Conservation (phyloP, 768 basidiomycete species). For the Nevesoporus exiguus region DNA sequence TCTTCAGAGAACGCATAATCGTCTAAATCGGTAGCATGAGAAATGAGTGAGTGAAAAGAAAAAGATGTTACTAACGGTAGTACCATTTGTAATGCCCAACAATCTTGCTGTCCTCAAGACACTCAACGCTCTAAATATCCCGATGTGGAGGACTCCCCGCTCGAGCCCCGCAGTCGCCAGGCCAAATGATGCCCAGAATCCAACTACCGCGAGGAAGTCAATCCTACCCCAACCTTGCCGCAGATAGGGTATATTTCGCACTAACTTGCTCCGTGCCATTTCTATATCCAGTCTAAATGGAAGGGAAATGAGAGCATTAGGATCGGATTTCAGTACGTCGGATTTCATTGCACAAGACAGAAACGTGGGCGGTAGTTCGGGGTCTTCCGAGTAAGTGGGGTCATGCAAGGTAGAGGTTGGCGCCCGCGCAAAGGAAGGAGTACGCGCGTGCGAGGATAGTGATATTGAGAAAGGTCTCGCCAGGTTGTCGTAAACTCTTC, state of each 20-base stretch:
- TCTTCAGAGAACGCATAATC: slow-evolving; percentile 90
- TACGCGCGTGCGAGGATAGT: slow-evolving; percentile 30
- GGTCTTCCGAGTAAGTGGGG: slow-evolving; percentile 35
- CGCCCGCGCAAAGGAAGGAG: slow-evolving; percentile 16
- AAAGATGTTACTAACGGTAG: slow-evolving; percentile 56
- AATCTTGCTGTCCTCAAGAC: slow-evolving; percentile 81
- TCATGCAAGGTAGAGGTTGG: slow-evolving; percentile 5
- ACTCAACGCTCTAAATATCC: slow-evolving; percentile 84
- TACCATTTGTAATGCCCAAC: slow-evolving; percentile 86
- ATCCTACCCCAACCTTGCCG: slow-evolving; percentile 92
- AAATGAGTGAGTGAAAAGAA: not conserved
- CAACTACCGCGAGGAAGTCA: slow-evolving; percentile 79
- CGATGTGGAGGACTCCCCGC: slow-evolving; percentile 66
- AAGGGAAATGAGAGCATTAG: slow-evolving; percentile 39
- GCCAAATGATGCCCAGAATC: slow-evolving; percentile 83
- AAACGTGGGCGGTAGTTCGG: slow-evolving; percentile 44
- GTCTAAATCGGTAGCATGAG: slow-evolving; percentile 41
- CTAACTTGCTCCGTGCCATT: slow-evolving; percentile 52
- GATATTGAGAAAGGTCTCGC: slow-evolving; percentile 54
- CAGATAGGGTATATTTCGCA: slow-evolving; percentile 77
- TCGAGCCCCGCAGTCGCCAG: slow-evolving; percentile 71
- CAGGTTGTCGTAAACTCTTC: slow-evolving; percentile 43
- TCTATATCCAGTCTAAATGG: slow-evolving; percentile 63
- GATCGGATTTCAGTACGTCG: slow-evolving; percentile 37
- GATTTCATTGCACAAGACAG: slow-evolving; percentile 47